Evolutionary conservation across 1,284 basidiomycete genomes (phyloP), one percentile per base, ranked within the genome.

Genomic region (Leucoagaricus sp.): DNA sequence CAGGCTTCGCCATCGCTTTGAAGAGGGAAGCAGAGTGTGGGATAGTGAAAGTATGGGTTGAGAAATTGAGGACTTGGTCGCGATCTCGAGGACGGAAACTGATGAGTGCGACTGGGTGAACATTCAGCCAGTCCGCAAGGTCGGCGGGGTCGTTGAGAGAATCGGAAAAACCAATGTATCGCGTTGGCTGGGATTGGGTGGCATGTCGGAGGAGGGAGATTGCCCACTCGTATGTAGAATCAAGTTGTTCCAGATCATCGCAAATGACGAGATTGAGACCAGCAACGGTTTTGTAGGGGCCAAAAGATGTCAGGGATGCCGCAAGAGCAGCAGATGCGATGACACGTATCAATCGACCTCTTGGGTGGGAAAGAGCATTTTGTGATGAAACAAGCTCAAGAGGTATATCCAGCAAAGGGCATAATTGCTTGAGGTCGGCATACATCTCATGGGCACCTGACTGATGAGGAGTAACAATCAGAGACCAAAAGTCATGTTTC

Each of bases 1-100:
- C 87, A 4, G 97, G 95, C 70, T 96, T 97, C 48, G 91, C 83
- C 90, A 99, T 97, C 1, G 88, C 83, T 66, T 96, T 96, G 73
- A 96, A 89, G 26, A 98, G 78, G 1, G 91, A 87, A 0, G 89
- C 82, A 3, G 94, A 96, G 66, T 96, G 89, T 0, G 94, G 85
- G 53, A 95, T 89, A 26, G 89, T 89, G 74, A 98, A 98, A 0
- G 92, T 82, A 60, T 92, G 87, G 21, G 88, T 82, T 13, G 80
- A 80, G 10, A 87, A 82, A 3, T 78, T 75, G 17, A 99, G 76
- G 0, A 93, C 82, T 61, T 94, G 90, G 55, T 95, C 92, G 31
- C 95, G 86, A 65, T 95, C 89, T 41, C 79, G 83, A 0, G 95
- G 91, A 10, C 83, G 78, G 77, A 99, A 98, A 65, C 84, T 87